Evolutionary conservation across 768 basidiomycete genomes (phyloP).

Genomic region (Flagelloscypha sp.): DNA sequence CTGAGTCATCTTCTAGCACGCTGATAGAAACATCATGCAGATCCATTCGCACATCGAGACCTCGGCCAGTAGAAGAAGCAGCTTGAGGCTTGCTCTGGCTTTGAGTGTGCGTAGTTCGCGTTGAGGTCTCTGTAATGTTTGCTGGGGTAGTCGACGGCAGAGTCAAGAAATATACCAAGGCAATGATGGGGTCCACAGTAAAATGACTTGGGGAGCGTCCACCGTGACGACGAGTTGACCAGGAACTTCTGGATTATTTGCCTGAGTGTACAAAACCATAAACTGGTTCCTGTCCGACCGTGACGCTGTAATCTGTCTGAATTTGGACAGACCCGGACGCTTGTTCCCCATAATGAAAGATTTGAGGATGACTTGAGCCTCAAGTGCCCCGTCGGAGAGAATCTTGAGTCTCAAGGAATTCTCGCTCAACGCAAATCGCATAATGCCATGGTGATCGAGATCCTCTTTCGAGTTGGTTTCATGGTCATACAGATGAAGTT

Average conservation of each 20-base stretch:
- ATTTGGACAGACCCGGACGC: conserved; percentile 69
- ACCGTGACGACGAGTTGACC: conserved; percentile 79
- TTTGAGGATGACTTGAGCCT: conserved; percentile 80
- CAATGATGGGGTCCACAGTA: conserved; percentile 84
- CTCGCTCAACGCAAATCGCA: conserved; percentile 74
- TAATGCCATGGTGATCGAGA: conserved; percentile 87
- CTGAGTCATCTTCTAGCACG: conserved; percentile 78
- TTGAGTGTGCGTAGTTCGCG: too few species aligned
- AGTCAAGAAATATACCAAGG: conserved; percentile 78
- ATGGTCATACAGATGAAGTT: conserved; percentile 79
- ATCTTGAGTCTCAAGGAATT: conserved; percentile 74
- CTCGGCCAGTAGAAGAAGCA: too few species aligned
- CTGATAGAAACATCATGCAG: conserved; percentile 85
- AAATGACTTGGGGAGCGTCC: conserved; percentile 93
- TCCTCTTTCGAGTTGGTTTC: conserved; percentile 53
- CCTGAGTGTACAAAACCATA: conserved; percentile 82
- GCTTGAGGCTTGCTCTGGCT: too few species aligned
- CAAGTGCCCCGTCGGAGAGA: conserved; percentile 74
- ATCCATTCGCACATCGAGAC: conserved; percentile 74
- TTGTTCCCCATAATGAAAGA: conserved; percentile 92
- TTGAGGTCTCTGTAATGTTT: conserved; percentile 9
- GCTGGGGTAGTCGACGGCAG: conserved; percentile 13
- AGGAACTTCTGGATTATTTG: conserved; percentile 47
- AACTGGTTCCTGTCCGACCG: conserved; percentile 85
- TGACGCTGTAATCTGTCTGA: conserved; percentile 90